These are phyloP conservation scores for Cardamine chenopodiifolia DNA, from an alignment of 345 rosid species.

Conservation along the genomic window DNA sequence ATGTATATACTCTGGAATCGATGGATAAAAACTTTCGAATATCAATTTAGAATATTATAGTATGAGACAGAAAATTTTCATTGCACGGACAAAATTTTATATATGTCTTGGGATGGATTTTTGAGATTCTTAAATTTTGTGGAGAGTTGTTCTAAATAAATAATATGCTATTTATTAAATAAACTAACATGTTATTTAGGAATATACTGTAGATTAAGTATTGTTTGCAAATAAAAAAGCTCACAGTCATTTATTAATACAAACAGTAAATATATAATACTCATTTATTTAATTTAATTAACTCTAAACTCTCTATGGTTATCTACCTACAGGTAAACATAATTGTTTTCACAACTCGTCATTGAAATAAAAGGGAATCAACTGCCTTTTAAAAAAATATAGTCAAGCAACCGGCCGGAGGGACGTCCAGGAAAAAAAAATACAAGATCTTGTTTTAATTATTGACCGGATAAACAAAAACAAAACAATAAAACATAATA, in stretches of 20 bases:
- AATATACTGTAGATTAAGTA: not conserved
- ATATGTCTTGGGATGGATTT: not conserved
- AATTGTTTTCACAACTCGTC: not conserved
- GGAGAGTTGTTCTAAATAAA: not conserved
- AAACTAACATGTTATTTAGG: not conserved
- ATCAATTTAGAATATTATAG: not conserved
- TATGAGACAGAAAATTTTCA: not conserved
- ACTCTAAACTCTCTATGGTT: not conserved
- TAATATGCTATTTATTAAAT: not conserved
- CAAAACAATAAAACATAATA: not conserved
- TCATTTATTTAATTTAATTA: not conserved
- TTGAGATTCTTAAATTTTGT: not conserved
- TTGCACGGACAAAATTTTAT: not conserved
- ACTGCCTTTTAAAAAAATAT: not conserved
- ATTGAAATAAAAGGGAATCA: not conserved
- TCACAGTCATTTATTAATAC: not conserved
- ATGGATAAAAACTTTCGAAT: not conserved
- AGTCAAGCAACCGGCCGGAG: not conserved
- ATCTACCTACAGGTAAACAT: not conserved
- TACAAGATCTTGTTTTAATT: conserved; percentile 1
- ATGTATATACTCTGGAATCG: not conserved
- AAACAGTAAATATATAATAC: not conserved
- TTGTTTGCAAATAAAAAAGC: not conserved
- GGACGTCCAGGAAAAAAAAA: not conserved
- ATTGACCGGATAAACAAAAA: not conserved